phyloP scores from a whole-genome alignment of 2,329 filamentous ascomycete genomes.

The Paraconiothyrium sp. region DNA sequence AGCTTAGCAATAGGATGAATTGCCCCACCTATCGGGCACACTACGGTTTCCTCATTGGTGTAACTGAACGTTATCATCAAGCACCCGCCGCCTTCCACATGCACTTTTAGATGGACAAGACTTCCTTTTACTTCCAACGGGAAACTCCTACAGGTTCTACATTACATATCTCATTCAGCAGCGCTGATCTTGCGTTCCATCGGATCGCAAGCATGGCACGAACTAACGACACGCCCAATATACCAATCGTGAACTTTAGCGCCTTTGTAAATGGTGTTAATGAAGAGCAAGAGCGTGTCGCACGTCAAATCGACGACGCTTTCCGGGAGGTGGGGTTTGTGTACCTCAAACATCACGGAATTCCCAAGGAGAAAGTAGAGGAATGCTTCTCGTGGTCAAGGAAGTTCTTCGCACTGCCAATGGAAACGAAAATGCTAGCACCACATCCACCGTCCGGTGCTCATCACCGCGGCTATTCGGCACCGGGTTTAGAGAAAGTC shows the following conservation, averaged over 20 bases:
- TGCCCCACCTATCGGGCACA: constrained; percentile 2
- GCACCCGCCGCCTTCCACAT: background rate
- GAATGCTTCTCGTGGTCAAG: constrained; percentile 43
- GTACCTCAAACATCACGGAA: constrained; percentile 52
- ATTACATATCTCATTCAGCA: too few relatives aligned
- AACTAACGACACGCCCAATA: constrained; percentile 14
- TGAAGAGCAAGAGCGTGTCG: constrained; percentile 31
- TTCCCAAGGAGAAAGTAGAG: constrained; percentile 41
- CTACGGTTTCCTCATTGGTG: constrained; percentile 7
- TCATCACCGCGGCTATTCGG: constrained; percentile 54
- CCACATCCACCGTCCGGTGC: constrained; percentile 51
- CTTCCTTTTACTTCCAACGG: background rate
- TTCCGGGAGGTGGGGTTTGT: constrained; percentile 54
- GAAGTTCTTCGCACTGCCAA: constrained; percentile 50
- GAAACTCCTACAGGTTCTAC: background rate
- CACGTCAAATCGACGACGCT: constrained; percentile 49
- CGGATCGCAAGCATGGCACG: background rate
- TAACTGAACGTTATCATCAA: background rate
- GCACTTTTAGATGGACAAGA: background rate
- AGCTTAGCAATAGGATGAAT: constrained; percentile 1
- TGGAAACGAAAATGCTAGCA: constrained; percentile 48
- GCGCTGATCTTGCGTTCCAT: background rate
- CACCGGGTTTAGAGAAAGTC: constrained; percentile 50
- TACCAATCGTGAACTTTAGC: constrained; percentile 44
- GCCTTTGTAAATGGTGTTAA: constrained; percentile 29